Evolutionary conservation across 345 rosid genomes (phyloP).

Genomic region (Hibiscus syriacus): DNA sequence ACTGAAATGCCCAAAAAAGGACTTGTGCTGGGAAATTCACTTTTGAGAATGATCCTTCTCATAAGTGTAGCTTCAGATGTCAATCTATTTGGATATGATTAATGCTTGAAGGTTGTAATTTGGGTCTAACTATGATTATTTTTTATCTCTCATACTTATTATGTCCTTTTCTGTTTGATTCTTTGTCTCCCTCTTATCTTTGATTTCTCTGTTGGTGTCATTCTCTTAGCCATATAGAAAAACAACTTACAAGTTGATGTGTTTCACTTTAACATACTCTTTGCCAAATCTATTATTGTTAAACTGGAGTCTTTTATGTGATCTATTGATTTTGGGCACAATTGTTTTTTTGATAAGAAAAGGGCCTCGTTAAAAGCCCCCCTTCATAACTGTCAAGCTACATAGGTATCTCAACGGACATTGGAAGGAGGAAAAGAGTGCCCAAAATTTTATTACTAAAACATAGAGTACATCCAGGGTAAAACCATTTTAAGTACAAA

Average conservation of each 20-base stretch:
- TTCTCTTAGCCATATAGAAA: not conserved
- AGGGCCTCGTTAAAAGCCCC: too few species aligned
- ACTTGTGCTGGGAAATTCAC: not conserved
- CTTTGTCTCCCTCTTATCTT: not conserved
- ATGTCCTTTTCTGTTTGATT: too few species aligned
- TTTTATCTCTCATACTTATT: not conserved
- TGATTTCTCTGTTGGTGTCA: not conserved
- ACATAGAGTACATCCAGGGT: too few species aligned
- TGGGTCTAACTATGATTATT: not conserved
- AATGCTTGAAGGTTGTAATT: not conserved
- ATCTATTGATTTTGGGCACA: not conserved
- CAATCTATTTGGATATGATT: not conserved
- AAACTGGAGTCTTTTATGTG: not conserved
- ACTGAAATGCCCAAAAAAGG: not conserved
- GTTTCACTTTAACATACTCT: not conserved
- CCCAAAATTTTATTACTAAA: too few species aligned
- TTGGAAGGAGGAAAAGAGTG: too few species aligned
- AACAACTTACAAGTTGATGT: not conserved
- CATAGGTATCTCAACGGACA: too few species aligned
- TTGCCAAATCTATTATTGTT: not conserved
- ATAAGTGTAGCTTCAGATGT: not conserved
- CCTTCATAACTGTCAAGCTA: too few species aligned
- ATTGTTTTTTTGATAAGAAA: too few species aligned
- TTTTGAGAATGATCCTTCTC: not conserved
- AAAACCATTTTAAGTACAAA: too few species aligned